phyloP scores from a whole-genome alignment of 148 eudicot species.

The Vaccinium macrocarpon region DNA sequence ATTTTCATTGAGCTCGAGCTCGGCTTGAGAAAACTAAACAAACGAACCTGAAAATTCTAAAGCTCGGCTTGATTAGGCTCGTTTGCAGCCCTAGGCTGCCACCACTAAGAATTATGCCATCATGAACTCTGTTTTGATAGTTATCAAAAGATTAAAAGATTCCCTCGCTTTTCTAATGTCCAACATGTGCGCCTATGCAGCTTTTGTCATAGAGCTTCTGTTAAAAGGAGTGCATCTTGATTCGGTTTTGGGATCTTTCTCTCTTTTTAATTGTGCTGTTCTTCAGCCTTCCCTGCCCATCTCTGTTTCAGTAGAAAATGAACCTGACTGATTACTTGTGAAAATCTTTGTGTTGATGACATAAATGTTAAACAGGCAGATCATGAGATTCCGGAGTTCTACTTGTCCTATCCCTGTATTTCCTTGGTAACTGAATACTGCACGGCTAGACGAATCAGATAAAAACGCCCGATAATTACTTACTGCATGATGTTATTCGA shows the following conservation, averaged over 20 bases:
- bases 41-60: no score
- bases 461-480: neutral
- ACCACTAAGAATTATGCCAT: neutral
- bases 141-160: neutral
- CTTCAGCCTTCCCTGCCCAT: neutral
- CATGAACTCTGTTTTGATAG: neutral
- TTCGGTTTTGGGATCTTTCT: neutral
- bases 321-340: neutral
- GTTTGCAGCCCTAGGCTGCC: neutral
- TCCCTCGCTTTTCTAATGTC: neutral
- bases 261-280: neutral
- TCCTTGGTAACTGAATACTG: neutral
- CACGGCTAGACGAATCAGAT: neutral
- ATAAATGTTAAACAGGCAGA: neutral
- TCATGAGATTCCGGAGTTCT: neutral
- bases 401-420: neutral
- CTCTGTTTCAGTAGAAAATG: neutral
- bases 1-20: no score
- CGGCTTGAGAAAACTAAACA: no score
- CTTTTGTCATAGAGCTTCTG: neutral
- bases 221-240: neutral
- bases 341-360: neutral
- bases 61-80: no score
- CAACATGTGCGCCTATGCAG: neutral
- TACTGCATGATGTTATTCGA: neutral